A percentile compares a stretch with the other conserved stretches of the same genome.
Evolutionary conservation across 1,284 basidiomycete genomes (phyloP).

Genomic region (Ceratobasidium sp.): DNA sequence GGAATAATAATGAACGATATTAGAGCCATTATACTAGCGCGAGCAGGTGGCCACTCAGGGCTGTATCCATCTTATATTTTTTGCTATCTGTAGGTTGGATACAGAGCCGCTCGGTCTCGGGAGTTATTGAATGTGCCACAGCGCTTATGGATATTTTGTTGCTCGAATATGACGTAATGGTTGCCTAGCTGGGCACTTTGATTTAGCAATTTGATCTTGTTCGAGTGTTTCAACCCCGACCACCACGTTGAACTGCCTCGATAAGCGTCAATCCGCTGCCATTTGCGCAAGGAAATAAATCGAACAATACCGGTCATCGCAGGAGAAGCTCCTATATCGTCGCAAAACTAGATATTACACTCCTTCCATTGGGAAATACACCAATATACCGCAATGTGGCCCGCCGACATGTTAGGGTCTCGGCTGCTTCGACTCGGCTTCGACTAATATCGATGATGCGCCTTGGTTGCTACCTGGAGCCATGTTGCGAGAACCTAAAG

Average conservation of each 20-base stretch:
- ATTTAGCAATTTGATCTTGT: constrained; percentile 13
- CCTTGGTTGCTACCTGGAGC: constrained; percentile 21
- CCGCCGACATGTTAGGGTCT: constrained; percentile 19
- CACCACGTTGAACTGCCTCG: background rate
- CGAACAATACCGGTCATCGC: background rate
- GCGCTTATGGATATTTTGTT: background rate
- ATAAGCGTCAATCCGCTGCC: no score
- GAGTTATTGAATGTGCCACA: background rate
- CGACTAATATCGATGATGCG: constrained; percentile 29
- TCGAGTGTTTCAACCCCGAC: background rate
- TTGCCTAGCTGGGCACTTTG: background rate
- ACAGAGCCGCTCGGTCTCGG: background rate
- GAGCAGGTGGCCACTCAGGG: background rate
- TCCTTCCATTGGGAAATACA: background rate
- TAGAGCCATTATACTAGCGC: background rate
- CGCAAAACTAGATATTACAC: background rate
- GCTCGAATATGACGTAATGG: background rate
- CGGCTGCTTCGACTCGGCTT: constrained; percentile 37
- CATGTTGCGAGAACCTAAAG: background rate
- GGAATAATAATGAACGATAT: background rate
- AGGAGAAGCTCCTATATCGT: no score
- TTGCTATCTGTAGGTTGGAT: background rate
- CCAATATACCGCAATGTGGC: constrained; percentile 2
- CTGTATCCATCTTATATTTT: background rate
- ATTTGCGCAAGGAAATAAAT: background rate